phyloP scores from a whole-genome alignment of 75 land plant genomes.

The Selaginella tamariscina region DNA sequence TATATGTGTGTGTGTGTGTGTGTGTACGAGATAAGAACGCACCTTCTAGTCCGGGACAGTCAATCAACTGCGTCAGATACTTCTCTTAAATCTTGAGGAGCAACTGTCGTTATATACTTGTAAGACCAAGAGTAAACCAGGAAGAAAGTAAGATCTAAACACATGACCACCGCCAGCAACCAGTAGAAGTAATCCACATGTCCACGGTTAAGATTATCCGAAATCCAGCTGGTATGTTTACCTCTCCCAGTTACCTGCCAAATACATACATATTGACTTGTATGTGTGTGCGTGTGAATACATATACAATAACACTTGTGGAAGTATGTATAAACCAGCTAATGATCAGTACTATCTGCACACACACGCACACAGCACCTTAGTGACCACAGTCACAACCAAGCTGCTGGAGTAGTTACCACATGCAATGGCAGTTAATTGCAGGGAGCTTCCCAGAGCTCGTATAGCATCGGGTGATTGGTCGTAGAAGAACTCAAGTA shows the following conservation, averaged over 20 bases:
- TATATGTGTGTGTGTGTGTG: too few species aligned
- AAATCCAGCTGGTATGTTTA: background rate
- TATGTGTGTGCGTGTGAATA: too few species aligned
- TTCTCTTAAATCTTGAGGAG: too few species aligned
- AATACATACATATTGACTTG: too few species aligned
- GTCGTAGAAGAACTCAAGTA: constrained; percentile 2
- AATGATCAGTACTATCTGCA: too few species aligned
- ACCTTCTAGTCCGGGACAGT: too few species aligned
- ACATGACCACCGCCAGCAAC: background rate
- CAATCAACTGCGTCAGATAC: too few species aligned
- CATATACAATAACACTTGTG: too few species aligned
- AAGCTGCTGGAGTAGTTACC: constrained; percentile 3
- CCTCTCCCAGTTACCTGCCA: background rate
- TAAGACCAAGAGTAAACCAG: background rate
- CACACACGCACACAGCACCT: too few species aligned
- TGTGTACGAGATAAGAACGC: too few species aligned
- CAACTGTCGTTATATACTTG: background rate
- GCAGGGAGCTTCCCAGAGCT: background rate
- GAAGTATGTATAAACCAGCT: too few species aligned
- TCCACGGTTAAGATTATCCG: background rate
- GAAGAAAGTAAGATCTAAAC: background rate
- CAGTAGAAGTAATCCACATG: background rate
- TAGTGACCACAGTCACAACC: constrained; percentile 1
- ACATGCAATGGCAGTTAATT: background rate
- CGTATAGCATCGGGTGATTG: background rate